A percentile compares a stretch with the other conserved stretches of the same genome.
Conservation (phyloP, 78 protist species). For the Planoprotostelium fungivorum region DNA sequence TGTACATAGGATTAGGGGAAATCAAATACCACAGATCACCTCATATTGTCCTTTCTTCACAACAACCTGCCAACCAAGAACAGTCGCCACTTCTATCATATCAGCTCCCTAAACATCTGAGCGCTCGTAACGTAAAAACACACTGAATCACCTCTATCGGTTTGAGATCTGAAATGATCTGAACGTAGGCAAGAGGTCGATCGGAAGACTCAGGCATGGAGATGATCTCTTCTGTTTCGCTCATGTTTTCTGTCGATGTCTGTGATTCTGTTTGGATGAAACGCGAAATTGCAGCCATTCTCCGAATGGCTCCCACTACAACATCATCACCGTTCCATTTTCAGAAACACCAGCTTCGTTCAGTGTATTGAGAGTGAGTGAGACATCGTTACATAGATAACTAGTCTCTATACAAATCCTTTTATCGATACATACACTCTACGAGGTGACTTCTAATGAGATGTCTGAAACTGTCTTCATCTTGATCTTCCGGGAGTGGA, state of each 20-base stretch:
- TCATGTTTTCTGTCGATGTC: too few species aligned
- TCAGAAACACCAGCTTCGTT: too few species aligned
- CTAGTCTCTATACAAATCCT: too few species aligned
- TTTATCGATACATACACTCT: too few species aligned
- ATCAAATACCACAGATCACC: background rate
- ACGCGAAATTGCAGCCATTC: too few species aligned
- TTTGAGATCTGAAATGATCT: conserved; percentile 15
- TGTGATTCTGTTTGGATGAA: too few species aligned
- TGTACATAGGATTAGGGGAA: too few species aligned
- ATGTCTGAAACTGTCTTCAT: background rate
- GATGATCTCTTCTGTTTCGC: too few species aligned
- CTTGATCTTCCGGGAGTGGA: background rate
- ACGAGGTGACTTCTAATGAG: background rate
- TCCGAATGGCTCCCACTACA: too few species aligned
- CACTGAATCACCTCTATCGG: conserved; percentile 33
- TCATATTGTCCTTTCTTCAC: conserved; percentile 44
- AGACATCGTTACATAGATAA: too few species aligned
- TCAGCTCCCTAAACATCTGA: conserved; percentile 32
- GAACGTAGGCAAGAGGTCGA: conserved; percentile 46
- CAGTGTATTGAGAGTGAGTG: too few species aligned
- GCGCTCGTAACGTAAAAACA: background rate
- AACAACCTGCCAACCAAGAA: conserved; percentile 52
- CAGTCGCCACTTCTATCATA: conserved; percentile 51
- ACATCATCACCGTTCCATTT: too few species aligned
- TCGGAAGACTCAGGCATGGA: conserved; percentile 15